Evolutionary conservation across 2,329 filamentous ascomycete species (phyloP).

Genomic region (Diplodia sapinea): DNA sequence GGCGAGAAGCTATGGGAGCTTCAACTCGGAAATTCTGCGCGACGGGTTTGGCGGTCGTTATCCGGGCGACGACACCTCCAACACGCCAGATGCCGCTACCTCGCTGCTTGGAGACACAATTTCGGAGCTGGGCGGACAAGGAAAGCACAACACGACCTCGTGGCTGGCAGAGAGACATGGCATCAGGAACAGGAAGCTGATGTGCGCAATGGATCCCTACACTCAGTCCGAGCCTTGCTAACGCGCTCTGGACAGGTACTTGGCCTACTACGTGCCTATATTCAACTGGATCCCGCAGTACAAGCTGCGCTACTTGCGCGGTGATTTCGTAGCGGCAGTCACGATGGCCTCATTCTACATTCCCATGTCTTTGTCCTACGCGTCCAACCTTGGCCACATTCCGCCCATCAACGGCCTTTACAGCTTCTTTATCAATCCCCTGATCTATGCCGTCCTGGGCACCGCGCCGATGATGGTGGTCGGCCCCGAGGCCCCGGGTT

Average conservation of each 20-base stretch:
- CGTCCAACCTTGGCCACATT: conserved; percentile 89
- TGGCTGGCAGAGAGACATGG: conserved; percentile 75
- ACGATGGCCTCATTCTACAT: conserved; percentile 99
- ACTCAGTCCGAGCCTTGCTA: neutral
- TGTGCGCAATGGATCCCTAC: conserved; percentile 59
- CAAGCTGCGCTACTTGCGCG: conserved; percentile 77
- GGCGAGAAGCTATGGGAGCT: conserved; percentile 58
- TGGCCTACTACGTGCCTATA: conserved; percentile 91
- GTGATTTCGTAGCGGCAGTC: conserved; percentile 84
- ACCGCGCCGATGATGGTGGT: conserved; percentile 93
- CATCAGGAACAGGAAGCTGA: conserved; percentile 72
- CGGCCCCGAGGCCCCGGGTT: conserved; percentile 92
- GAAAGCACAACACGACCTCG: conserved; percentile 74
- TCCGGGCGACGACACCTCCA: conserved; percentile 41
- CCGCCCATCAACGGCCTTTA: conserved; percentile 94
- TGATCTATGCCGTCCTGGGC: conserved; percentile 89
- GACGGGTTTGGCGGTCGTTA: conserved; percentile 44
- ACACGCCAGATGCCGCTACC: conserved; percentile 45
- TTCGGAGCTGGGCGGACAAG: conserved; percentile 56
- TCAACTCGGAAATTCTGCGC: conserved; percentile 46
- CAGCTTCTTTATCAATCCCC: conserved; percentile 88
- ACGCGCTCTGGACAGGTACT: conserved; percentile 64
- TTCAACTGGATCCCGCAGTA: conserved; percentile 92
- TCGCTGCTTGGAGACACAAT: conserved; percentile 51
- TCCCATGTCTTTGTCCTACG: conserved; percentile 93